Evolutionary conservation across 768 basidiomycete species (phyloP).

Genomic region (Boletus rubroflammeus): DNA sequence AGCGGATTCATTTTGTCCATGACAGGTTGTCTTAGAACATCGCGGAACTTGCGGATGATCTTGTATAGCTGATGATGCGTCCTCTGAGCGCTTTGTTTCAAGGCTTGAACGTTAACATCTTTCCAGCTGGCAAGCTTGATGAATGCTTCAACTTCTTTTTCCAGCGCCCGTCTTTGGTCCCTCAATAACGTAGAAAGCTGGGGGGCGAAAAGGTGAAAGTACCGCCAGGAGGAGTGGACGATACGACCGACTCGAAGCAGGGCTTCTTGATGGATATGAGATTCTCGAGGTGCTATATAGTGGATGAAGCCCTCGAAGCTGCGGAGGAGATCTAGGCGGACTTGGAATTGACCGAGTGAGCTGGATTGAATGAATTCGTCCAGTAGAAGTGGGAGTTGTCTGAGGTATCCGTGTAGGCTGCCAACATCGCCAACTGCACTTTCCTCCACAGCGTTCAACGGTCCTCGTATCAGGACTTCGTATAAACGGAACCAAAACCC

Average conservation of each 20-base stretch:
- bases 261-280: conserved; percentile 26
- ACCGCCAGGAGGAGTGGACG: conserved; percentile 55
- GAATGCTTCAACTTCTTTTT: conserved; percentile 78
- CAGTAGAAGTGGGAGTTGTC: conserved; percentile 68
- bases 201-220: conserved; percentile 60
- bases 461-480: conserved; percentile 67
- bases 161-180: conserved; percentile 56
- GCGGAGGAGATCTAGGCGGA: conserved; percentile 62
- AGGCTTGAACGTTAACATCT: conserved; percentile 90
- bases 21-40: conserved; percentile 74
- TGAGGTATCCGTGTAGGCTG: conserved; percentile 50
- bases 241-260: conserved; percentile 54
- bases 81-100: conserved; percentile 85
- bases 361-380: conserved; percentile 73
- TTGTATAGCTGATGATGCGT: conserved; percentile 93
- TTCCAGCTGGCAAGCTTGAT: conserved; percentile 98
- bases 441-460: conserved; percentile 45
- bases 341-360: conserved; percentile 79
- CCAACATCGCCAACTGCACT: conserved; percentile 30
- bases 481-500: conserved; percentile 94
- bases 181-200: conserved; percentile 47
- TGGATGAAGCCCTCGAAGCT: conserved; percentile 59
- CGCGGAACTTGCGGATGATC: conserved; percentile 87
- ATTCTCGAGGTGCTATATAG: conserved; percentile 34
- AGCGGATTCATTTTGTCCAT: conserved; percentile 36